A percentile compares a stretch with the other conserved stretches of the same genome.
These are phyloP conservation scores for Prunus armeniaca DNA, from an alignment of 306 rosid genomes.

Conservation along the genomic window DNA sequence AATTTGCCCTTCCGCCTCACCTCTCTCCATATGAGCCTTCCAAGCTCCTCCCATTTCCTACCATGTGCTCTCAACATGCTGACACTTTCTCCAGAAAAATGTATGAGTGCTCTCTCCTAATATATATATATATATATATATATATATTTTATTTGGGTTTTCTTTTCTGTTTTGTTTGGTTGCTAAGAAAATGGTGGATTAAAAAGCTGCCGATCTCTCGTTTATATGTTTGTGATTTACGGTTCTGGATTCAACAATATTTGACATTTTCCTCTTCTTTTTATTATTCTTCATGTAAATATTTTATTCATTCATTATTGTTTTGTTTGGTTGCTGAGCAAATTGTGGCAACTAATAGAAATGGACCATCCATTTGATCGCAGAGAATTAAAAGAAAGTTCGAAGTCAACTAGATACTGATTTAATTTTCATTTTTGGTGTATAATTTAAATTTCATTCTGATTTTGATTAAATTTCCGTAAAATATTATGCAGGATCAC, in stretches of 20 bases:
- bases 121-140: background rate
- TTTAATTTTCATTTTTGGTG: too few species aligned
- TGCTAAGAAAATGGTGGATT: constrained; percentile 4
- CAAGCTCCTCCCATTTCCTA: constrained; percentile 9
- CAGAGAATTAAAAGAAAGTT: background rate
- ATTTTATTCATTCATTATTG: background rate
- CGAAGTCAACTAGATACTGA: background rate
- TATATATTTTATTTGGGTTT: background rate
- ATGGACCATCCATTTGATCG: background rate
- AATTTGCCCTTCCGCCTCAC: constrained; percentile 23
- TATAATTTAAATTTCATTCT: background rate
- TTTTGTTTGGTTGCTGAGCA: background rate
- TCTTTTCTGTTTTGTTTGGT: constrained; percentile 1
- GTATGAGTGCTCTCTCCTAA: constrained; percentile 28
- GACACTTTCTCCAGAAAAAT: constrained; percentile 12
- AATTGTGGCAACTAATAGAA: background rate
- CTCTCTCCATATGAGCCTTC: constrained; percentile 20
- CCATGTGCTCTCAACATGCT: constrained; percentile 12
- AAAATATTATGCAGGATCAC: constrained; percentile 55
- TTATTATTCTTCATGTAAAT: too few species aligned
- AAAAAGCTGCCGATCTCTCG: background rate
- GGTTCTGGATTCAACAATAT: background rate
- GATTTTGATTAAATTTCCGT: constrained; percentile 18
- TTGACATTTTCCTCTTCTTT: background rate
- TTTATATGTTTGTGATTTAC: background rate